Conservation (phyloP, 768 basidiomycete species). For the Suillus subaureus region DNA sequence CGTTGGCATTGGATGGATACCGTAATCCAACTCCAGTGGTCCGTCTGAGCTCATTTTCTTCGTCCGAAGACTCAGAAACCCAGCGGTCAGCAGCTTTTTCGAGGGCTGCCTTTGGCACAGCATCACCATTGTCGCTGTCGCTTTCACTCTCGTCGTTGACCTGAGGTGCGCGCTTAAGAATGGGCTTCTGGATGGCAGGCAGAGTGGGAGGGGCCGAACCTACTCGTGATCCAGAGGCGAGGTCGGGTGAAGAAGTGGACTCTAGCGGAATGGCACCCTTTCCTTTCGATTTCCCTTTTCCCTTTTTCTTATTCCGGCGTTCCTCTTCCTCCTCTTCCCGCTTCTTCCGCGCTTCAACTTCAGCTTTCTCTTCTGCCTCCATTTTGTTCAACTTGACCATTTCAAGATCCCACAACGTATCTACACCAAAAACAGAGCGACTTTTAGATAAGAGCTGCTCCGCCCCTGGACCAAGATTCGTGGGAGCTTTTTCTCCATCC, state of each 20-base stretch:
- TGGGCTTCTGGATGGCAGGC: constrained; percentile 38
- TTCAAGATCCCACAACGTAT: constrained; percentile 92
- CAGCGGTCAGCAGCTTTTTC: constrained; percentile 36
- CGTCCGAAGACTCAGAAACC: constrained; percentile 66
- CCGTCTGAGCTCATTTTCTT: constrained; percentile 51
- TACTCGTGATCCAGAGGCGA: constrained; percentile 17
- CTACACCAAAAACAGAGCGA: constrained; percentile 90
- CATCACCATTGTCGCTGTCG: constrained; percentile 46
- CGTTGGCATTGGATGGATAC: constrained; percentile 38
- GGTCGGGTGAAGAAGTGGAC: constrained; percentile 38
- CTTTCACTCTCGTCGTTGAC: constrained; percentile 46
- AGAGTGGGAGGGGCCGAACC: constrained; percentile 31
- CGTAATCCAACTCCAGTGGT: constrained; percentile 62
- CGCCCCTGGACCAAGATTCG: constrained; percentile 34
- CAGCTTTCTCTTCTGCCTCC: constrained; percentile 64
- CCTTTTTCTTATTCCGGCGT: constrained; percentile 40
- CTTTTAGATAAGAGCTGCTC: constrained; percentile 42
- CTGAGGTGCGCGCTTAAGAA: constrained; percentile 31
- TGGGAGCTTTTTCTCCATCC: constrained; percentile 41
- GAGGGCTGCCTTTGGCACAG: constrained; percentile 23
- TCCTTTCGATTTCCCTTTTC: constrained; percentile 46
- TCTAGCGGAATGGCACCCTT: constrained; percentile 39
- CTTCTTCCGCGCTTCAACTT: constrained; percentile 52
- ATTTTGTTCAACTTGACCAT: constrained; percentile 79
- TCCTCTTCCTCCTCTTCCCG: constrained; percentile 49